Evolutionary conservation across 176 grass and related monocot genomes (phyloP), one percentile per base, ranked within the genome.

Genomic region (Oryza glaberrima): DNA sequence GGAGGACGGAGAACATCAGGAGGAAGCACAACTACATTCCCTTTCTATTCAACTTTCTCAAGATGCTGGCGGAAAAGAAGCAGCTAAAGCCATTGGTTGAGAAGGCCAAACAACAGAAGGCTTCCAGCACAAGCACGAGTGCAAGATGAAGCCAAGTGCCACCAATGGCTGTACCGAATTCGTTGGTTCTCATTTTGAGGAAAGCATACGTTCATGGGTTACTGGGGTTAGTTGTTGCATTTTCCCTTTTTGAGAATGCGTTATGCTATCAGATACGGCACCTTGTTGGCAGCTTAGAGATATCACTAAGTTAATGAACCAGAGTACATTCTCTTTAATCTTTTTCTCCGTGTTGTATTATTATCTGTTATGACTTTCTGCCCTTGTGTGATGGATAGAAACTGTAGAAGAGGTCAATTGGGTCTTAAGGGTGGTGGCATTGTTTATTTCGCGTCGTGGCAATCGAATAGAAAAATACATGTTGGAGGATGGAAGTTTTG

Each of bases 1-100:
- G 96, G 96, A 94, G 92, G 77, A 89, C 52, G 0, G 96, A 99
- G 83, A 99, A 99, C 77, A 86, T 99, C 3, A 66, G 96, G 69
- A 92, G 93, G 90, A 99, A 99, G 81, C 96, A 99, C 75, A 99
- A 99, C 32, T 99, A 99, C 81, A 99, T 99, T 63, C 96, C 96
- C 2, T 99, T 99, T 85, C 77, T 98, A 7, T 98, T 98, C 77
- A 98, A 98, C 84, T 84, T 98, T 19, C 67, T 98, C 77, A 98
- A 98, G 85, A 85, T 91, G 86, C 91, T 98, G 22, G 95, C 95
- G 0, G 92, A 98, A 85, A 98, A 94, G 79, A 91, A 94, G 83
- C 95, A 97, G 75, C 72, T 97, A 34, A 97, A 88, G 51, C 95
- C 90, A 48, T 68, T 97, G 61, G 88, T 94, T 16, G 95, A 91